Evolutionary conservation across 805 yeast genomes (phyloP), one percentile per base, ranked within the genome.

Genomic region (Yarrowia keelungensis): DNA sequence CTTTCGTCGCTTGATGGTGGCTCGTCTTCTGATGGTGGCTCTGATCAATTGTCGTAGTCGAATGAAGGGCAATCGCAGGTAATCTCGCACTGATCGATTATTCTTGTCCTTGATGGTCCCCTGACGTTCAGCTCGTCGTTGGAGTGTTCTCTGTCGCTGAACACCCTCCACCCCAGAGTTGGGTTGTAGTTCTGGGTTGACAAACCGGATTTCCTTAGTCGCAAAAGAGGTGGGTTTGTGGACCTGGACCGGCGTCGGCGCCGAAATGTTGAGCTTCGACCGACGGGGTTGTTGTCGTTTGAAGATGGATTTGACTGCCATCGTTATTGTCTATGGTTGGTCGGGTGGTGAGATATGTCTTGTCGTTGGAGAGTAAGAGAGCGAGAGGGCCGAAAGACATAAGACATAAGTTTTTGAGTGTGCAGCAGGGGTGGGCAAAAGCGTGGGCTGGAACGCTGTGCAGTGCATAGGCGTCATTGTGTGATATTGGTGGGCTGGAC

Each of bases 221-320:
- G 67, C 67, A 10, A 62, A 62, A 4, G 67, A 62, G 12, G 67
- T 62, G 22, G 67, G 67, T 22, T 62, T 47, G 67, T 62, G 67
- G 16, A 62, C 67, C 46, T 62, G 54, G 12, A 62, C 39, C 8
- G 67, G 56, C 47, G 56, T 62, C 14, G 67, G 67, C 8, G 54
- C 67, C 15, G 56, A 47, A 15, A 62, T 62, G 36, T 22, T 39
- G 46, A 47, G 45, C 56, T 62, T 62, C 26, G 54, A 16, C 12
- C 67, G 45, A n/a, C 19, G 41, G 10, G 47, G 38, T n/a, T 41
- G 62, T 26, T 26, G 62, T 32, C 51, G 65, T n/a, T 45, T 59
- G 65, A 59, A 59, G 39, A 56, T 42, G 26, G 64, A 56, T 42
- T 56, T 56, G 38, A 35, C 49, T 26, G 64, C 64, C 64, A 56